Conservation (phyloP, 2,329 filamentous ascomycete genomes). For the Talaromyces sp. region DNA sequence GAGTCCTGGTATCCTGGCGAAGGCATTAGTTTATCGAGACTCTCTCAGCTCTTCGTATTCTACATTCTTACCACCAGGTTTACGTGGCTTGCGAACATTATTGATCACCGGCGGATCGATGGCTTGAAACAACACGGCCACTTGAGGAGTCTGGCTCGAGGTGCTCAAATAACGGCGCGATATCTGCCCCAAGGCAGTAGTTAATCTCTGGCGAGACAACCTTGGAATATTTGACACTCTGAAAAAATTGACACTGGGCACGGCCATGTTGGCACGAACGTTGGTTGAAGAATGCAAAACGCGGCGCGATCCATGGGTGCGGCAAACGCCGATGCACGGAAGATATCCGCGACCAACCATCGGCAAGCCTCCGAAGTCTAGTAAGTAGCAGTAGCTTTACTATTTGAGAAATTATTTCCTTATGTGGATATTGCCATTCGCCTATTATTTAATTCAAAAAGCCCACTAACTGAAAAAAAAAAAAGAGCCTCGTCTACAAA, state of each 20-base stretch:
- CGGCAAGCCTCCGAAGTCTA: neutral
- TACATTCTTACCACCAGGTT: constrained; percentile 40
- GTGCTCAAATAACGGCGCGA: neutral
- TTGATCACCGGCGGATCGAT: constrained; percentile 46
- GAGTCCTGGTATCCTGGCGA: constrained; percentile 45
- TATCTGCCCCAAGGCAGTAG: neutral
- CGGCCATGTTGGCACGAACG: neutral
- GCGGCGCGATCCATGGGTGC: too few relatives aligned
- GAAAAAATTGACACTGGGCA: neutral
- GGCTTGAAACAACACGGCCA: constrained; percentile 47
- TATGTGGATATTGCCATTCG: neutral
- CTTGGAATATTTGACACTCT: neutral
- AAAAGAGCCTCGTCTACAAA: neutral
- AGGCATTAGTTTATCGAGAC: neutral
- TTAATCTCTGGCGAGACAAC: neutral
- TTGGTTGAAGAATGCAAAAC: neutral
- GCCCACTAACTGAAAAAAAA: neutral
- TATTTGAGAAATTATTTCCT: neutral
- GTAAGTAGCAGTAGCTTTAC: neutral
- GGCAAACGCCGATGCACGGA: neutral
- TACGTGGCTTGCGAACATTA: constrained; percentile 46
- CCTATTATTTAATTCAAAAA: neutral
- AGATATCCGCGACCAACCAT: neutral
- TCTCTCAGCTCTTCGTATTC: neutral
- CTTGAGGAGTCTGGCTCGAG: constrained; percentile 8